Conservation (phyloP, 1,284 basidiomycete genomes). For the Irpex sp. region DNA sequence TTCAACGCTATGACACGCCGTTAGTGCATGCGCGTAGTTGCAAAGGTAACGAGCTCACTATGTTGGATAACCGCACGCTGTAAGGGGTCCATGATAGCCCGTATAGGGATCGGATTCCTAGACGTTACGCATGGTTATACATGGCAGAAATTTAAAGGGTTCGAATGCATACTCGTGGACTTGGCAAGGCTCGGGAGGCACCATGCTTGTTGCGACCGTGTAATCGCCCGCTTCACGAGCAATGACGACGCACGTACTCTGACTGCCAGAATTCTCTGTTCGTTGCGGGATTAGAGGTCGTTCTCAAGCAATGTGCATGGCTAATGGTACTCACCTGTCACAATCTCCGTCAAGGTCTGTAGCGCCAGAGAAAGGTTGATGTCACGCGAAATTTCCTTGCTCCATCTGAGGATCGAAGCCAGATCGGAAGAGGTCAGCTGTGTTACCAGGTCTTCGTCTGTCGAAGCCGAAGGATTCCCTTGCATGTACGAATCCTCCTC, state of each 20-base stretch:
- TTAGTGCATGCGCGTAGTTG: background rate
- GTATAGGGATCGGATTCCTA: slow-evolving; percentile 59
- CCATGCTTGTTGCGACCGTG: slow-evolving; percentile 62
- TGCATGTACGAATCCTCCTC: slow-evolving; percentile 29
- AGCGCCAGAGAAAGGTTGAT: slow-evolving; percentile 61
- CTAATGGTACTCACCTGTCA: slow-evolving; percentile 42
- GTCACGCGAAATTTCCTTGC: slow-evolving; percentile 68
- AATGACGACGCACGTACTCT: slow-evolving; percentile 64
- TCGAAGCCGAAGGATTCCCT: slow-evolving; percentile 30
- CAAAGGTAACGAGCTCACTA: slow-evolving; percentile 34
- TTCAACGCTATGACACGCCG: slow-evolving; percentile 47
- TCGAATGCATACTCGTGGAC: slow-evolving; percentile 54
- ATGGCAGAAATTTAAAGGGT: background rate
- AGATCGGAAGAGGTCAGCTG: slow-evolving; percentile 54
- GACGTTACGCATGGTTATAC: background rate
- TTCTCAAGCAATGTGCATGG: background rate
- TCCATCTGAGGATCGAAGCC: slow-evolving; percentile 64
- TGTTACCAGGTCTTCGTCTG: slow-evolving; percentile 47
- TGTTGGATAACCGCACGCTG: slow-evolving; percentile 63
- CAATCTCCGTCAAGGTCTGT: slow-evolving; percentile 66
- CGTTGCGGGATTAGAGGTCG: background rate
- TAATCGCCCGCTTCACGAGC: slow-evolving; percentile 67
- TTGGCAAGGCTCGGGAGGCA: slow-evolving; percentile 53
- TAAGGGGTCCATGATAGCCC: slow-evolving; percentile 55
- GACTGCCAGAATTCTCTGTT: slow-evolving; percentile 60